These are phyloP conservation scores for Sextonia rubra DNA, from an alignment of 164 flowering plant genomes.

Conservation along the genomic window DNA sequence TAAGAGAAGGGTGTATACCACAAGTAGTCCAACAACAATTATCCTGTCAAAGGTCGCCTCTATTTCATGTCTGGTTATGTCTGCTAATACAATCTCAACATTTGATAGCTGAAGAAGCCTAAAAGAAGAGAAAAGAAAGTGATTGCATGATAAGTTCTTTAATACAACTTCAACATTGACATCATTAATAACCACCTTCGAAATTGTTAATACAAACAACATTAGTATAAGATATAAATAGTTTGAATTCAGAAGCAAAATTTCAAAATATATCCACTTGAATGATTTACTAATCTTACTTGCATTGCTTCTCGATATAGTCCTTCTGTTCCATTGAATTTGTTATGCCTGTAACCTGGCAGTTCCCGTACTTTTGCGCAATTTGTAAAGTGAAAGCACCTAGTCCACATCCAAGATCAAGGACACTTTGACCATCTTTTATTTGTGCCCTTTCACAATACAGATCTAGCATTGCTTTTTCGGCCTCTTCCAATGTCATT, in stretches of 20 bases:
- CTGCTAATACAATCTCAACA: slow-evolving; percentile 75
- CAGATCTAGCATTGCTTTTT: slow-evolving; percentile 76
- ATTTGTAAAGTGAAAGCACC: slow-evolving; percentile 73
- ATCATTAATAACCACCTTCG: neutral
- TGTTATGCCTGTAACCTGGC: slow-evolving; percentile 79
- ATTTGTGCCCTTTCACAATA: slow-evolving; percentile 84
- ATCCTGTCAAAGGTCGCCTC: slow-evolving; percentile 74
- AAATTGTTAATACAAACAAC: neutral
- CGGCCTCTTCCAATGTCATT: slow-evolving; percentile 77
- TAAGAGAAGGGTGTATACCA: slow-evolving; percentile 34
- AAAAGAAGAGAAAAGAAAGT: neutral
- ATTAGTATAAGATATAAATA: neutral
- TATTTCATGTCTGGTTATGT: slow-evolving; percentile 76
- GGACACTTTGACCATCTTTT: slow-evolving; percentile 81
- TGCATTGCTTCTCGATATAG: slow-evolving; percentile 65
- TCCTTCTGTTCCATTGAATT: slow-evolving; percentile 80
- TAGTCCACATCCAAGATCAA: slow-evolving; percentile 99
- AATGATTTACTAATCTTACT: slow-evolving; percentile 30
- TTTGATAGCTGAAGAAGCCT: slow-evolving; percentile 64
- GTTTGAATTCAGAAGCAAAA: neutral
- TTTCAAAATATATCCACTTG: neutral
- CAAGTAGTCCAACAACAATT: slow-evolving; percentile 87
- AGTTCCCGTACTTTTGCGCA: slow-evolving; percentile 69
- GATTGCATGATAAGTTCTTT: neutral
- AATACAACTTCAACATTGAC: neutral